Conservation (phyloP, 257 asterid genomes). For the Capsicum rhomboideum region DNA sequence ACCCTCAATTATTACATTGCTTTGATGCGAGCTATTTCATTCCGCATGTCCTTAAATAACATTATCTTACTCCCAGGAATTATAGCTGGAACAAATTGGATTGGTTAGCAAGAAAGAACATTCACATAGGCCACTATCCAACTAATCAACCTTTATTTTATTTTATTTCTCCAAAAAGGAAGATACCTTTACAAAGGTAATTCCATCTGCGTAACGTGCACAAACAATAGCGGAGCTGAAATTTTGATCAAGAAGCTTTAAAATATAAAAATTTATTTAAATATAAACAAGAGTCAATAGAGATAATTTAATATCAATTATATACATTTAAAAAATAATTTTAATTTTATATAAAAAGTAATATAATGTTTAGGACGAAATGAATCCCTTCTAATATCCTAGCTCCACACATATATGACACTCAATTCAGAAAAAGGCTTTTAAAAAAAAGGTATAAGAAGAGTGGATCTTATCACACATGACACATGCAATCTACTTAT, state of each 20-base stretch:
- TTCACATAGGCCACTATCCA: not conserved
- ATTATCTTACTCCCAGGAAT: not conserved
- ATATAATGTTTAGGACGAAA: too few relatives aligned
- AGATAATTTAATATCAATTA: too few relatives aligned
- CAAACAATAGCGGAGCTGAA: too few relatives aligned
- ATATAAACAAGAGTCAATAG: not conserved
- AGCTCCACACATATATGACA: not conserved
- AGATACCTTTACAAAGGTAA: not conserved
- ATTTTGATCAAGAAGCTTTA: not conserved
- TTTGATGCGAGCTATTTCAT: not conserved
- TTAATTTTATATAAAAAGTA: too few relatives aligned
- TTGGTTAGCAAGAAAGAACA: not conserved
- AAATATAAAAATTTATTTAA: not conserved
- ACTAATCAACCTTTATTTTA: not conserved
- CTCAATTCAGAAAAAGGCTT: not conserved
- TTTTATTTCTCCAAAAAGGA: not conserved
- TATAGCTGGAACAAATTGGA: not conserved
- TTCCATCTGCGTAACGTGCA: not conserved
- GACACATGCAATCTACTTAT: not conserved
- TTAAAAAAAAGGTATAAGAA: not conserved
- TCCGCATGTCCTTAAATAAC: not conserved
- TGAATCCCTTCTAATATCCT: too few relatives aligned
- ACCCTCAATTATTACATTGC: too few relatives aligned
- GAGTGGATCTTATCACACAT: not conserved
- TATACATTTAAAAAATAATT: too few relatives aligned